phyloP scores from a whole-genome alignment of 2,329 filamentous ascomycete species.

The Diaporthe citri region DNA sequence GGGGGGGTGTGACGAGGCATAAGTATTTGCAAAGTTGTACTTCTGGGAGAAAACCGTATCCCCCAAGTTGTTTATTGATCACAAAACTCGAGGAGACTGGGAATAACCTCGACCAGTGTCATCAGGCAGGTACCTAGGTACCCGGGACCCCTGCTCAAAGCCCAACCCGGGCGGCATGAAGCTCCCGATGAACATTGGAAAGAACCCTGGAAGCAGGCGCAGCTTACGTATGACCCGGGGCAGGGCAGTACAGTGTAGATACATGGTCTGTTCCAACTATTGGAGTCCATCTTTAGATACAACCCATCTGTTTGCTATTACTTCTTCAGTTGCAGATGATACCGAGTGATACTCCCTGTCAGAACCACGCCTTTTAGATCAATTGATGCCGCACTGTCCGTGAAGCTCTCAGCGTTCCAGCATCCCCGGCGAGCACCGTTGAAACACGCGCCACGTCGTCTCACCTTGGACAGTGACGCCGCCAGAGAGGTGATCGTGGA shows the following conservation, averaged over 20 bases:
- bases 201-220: conserved; percentile 6
- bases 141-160: background rate
- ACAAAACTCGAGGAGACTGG: background rate
- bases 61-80: too few relatives aligned
- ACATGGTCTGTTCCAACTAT: background rate
- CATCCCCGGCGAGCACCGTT: background rate
- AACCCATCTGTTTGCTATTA: background rate
- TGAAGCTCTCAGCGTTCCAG: background rate
- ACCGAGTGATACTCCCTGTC: background rate
- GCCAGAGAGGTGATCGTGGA: conserved; percentile 12
- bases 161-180: background rate
- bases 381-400: background rate
- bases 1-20: too few relatives aligned
- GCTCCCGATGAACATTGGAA: background rate
- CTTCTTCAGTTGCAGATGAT: conserved; percentile 9
- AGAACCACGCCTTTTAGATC: background rate
- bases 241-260: background rate
- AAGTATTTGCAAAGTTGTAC: too few relatives aligned
- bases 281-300: background rate
- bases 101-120: background rate
- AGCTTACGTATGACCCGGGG: conserved; percentile 13
- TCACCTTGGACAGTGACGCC: background rate
- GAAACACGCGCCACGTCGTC: conserved; percentile 4
- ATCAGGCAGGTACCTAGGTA: background rate
- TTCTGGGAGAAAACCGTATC: too few relatives aligned